These are phyloP conservation scores for Zasmidium citrigriseum DNA, from an alignment of 2,329 filamentous ascomycete genomes.

Conservation along the genomic window DNA sequence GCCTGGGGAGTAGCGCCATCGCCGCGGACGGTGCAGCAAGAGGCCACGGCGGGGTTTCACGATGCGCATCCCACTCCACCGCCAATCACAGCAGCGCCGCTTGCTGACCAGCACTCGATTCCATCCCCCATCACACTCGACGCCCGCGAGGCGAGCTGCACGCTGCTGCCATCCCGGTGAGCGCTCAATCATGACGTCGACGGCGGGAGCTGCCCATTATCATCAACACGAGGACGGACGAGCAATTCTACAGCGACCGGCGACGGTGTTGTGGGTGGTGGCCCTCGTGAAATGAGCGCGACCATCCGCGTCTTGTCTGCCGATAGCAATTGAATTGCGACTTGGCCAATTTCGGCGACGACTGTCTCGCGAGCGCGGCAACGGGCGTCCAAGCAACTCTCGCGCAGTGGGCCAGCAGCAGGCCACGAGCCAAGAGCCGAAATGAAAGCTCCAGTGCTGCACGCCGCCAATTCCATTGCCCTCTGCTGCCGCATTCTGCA, in stretches of 20 bases:
- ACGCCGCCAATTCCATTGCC: background rate
- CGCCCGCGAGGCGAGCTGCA: background rate
- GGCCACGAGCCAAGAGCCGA: slow-evolving; percentile 24
- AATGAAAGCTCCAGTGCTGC: slow-evolving; percentile 17
- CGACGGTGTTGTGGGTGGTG: too few relatives aligned
- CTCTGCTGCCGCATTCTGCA: slow-evolving; percentile 4
- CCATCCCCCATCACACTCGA: background rate
- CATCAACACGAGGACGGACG: background rate
- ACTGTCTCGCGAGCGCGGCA: slow-evolving; percentile 1
- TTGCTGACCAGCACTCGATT: background rate
- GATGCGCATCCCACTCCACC: background rate
- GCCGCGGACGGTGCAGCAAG: background rate
- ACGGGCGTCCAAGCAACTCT: slow-evolving; percentile 8
- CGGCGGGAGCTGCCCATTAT: background rate
- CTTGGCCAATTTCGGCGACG: slow-evolving; percentile 22
- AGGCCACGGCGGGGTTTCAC: background rate
- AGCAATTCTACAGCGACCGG: too few relatives aligned
- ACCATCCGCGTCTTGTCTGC: slow-evolving; percentile 1
- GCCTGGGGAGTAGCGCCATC: background rate
- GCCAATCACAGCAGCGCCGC: background rate
- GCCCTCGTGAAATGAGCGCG: background rate
- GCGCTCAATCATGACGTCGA: background rate
- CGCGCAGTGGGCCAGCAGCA: background rate
- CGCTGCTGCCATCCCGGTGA: background rate
- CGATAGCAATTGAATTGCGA: slow-evolving; percentile 4